Conservation (phyloP, 805 yeast species). For the Ascoidea rubescens region DNA sequence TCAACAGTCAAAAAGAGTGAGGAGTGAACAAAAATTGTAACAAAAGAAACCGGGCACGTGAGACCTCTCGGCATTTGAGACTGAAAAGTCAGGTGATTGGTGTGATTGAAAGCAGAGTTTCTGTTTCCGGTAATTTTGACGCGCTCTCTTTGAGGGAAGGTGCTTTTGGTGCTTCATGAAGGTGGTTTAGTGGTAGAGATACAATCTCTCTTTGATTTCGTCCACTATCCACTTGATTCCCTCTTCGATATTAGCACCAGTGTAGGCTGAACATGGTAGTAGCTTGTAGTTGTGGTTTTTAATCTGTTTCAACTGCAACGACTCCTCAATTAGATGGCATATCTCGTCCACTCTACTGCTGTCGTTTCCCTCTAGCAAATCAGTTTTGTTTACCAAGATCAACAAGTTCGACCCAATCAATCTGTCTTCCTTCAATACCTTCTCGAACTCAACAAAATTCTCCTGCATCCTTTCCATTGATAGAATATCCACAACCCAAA, state of each 20-base stretch:
- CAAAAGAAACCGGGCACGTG: no score
- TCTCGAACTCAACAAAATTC: constrained; percentile 49
- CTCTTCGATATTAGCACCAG: constrained; percentile 24
- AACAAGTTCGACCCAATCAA: constrained; percentile 57
- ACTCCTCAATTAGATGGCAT: constrained; percentile 2
- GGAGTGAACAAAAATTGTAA: no score
- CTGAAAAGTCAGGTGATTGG: no score
- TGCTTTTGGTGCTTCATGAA: no score
- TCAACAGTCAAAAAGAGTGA: no score
- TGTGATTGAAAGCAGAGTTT: no score
- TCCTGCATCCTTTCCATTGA: constrained; percentile 50
- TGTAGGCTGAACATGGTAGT: constrained; percentile 33
- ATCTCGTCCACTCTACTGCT: constrained; percentile 3
- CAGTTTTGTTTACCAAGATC: constrained; percentile 64
- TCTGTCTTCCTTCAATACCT: constrained; percentile 50
- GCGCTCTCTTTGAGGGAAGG: no score
- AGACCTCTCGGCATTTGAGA: no score
- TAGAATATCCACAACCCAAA: constrained; percentile 76
- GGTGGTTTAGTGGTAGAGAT: no score
- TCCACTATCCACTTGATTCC: constrained; percentile 30
- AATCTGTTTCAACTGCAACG: constrained; percentile 20
- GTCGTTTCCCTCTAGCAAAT: constrained; percentile 22
- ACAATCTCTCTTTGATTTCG: constrained; percentile 26
- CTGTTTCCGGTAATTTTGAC: no score
- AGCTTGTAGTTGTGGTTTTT: constrained; percentile 27